Conservation (phyloP, 148 eudicot genomes). For the Hydrangea macrophylla region DNA sequence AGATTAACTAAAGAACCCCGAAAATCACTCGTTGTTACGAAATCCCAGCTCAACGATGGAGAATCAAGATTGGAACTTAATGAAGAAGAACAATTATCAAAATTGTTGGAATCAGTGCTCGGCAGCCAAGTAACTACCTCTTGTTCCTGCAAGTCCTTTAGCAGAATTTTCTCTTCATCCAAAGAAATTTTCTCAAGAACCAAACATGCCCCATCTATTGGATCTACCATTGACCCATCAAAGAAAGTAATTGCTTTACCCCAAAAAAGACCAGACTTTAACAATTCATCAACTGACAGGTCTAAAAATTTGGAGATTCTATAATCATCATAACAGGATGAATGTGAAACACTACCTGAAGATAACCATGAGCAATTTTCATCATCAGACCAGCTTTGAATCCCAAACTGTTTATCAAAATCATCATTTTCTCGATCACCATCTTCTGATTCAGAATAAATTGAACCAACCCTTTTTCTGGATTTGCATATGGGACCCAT, state of each 20-base stretch:
- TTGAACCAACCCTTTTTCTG: not conserved
- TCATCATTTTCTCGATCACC: constrained; percentile 9
- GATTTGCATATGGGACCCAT: constrained; percentile 7
- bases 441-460: not conserved
- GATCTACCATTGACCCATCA: constrained; percentile 28
- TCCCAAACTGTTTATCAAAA: constrained; percentile 15
- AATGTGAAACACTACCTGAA: constrained; percentile 15
- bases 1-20: constrained; percentile 45
- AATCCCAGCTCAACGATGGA: constrained; percentile 28
- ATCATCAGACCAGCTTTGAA: constrained; percentile 11
- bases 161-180: constrained; percentile 1
- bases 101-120: not conserved
- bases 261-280: constrained; percentile 8
- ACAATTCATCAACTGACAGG: constrained; percentile 13
- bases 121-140: constrained; percentile 19
- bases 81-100: constrained; percentile 20
- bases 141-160: constrained; percentile 20
- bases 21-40: constrained; percentile 32
- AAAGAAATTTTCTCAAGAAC: constrained; percentile 9
- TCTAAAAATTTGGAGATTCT: constrained; percentile 8
- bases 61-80: constrained; percentile 24
- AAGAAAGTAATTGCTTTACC: constrained; percentile 9
- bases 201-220: constrained; percentile 23
- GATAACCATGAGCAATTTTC: constrained; percentile 20
- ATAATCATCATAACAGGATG: constrained; percentile 6